phyloP scores from a whole-genome alignment of 2,329 filamentous ascomycete genomes.

The Pyricularia grisea region DNA sequence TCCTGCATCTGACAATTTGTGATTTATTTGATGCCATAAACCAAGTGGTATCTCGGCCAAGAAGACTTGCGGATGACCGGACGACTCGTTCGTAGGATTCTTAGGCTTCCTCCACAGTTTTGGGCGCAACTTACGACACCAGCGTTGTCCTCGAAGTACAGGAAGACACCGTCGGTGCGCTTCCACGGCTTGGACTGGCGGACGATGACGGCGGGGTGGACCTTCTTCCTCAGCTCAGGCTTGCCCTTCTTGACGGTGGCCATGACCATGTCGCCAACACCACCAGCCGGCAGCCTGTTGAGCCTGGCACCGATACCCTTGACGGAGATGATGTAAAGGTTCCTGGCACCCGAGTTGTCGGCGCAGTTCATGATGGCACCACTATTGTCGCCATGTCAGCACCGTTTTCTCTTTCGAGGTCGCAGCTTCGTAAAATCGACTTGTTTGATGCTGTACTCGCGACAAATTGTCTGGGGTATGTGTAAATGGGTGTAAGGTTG shows the following conservation, averaged over 20 bases:
- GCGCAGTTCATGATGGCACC: conserved; percentile 99
- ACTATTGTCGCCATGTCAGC: conserved; percentile 34
- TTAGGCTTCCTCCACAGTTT: not conserved
- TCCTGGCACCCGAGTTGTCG: conserved; percentile 98
- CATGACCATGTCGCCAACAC: conserved; percentile 99
- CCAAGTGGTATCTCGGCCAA: not conserved
- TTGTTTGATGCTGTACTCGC: not conserved
- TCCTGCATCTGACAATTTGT: not conserved
- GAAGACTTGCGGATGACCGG: not conserved
- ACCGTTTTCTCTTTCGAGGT: conserved; percentile 12
- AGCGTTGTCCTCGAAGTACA: conserved; percentile 99
- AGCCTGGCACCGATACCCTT: conserved; percentile 97
- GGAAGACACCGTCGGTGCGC: conserved; percentile 94
- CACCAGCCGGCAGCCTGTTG: conserved; percentile 92
- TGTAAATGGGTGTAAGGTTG: not conserved
- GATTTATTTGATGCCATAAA: not conserved
- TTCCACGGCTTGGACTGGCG: conserved; percentile 99
- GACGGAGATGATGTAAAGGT: conserved; percentile 99
- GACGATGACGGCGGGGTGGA: conserved; percentile 98
- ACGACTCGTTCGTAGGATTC: not conserved
- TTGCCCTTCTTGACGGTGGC: conserved; percentile 99
- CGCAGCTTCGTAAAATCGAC: not conserved
- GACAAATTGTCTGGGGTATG: not conserved
- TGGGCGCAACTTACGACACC: conserved; percentile 68
- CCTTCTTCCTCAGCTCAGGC: conserved; percentile 99